Conservation (phyloP, 768 basidiomycete species). For the Mycena polygramma region DNA sequence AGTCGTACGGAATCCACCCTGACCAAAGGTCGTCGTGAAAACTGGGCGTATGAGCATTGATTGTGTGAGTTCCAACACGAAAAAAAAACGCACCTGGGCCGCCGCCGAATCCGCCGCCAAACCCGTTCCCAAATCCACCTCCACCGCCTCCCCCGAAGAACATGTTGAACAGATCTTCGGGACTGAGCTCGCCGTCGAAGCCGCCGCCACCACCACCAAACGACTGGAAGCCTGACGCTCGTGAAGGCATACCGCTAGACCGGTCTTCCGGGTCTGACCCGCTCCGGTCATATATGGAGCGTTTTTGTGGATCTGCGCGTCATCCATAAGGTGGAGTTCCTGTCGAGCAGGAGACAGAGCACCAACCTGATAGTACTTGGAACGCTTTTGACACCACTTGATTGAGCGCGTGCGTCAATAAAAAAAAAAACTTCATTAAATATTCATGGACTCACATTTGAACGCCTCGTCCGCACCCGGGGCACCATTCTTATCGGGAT, state of each 20-base stretch:
- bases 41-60: conserved; percentile 51
- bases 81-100: conserved; percentile 62
- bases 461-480: conserved; percentile 99
- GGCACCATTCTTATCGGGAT: conserved; percentile 96
- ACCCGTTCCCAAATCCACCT: conserved; percentile 58
- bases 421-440: conserved; percentile 16
- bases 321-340: conserved; percentile 18
- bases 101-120: conserved; percentile 66
- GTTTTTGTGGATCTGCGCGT: conserved; percentile 83
- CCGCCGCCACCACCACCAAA: conserved; percentile 65
- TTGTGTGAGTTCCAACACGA: background rate
- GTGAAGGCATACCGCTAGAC: conserved; percentile 75
- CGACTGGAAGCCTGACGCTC: conserved; percentile 60
- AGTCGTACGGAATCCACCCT: conserved; percentile 84
- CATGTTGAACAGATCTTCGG: conserved; percentile 98
- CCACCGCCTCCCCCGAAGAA: conserved; percentile 89
- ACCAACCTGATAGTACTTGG: conserved; percentile 87
- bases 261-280: conserved; percentile 93
- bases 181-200: conserved; percentile 90
- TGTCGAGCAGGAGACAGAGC: conserved; percentile 1
- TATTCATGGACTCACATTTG: conserved; percentile 75
- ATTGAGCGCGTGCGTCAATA: conserved; percentile 24
- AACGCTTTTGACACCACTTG: conserved; percentile 98
- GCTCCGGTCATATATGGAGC: conserved; percentile 86
- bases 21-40: conserved; percentile 85